These are phyloP conservation scores for Gryganskiella cystojenkinii DNA, from an alignment of 192 early-diverging fungal species.

Conservation along the genomic window DNA sequence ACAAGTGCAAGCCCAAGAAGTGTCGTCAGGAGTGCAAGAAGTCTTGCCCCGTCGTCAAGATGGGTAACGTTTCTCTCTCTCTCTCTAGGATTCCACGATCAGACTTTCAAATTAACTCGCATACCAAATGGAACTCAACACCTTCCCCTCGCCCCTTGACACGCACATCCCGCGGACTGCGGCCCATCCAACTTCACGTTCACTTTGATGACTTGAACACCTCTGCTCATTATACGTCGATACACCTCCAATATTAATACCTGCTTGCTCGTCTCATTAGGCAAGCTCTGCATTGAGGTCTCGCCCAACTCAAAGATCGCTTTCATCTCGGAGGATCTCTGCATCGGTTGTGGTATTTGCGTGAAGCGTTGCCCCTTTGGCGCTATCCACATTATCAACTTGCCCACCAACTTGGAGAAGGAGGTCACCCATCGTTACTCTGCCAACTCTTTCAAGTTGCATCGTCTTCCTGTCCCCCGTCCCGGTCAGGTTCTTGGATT, in stretches of 20 bases:
- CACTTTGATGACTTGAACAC: too few relatives aligned
- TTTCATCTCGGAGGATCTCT: conserved; percentile 93
- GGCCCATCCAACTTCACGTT: not conserved
- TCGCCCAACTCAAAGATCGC: conserved; percentile 87
- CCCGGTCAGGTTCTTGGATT: conserved; percentile 97
- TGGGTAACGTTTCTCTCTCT: conserved; percentile 75
- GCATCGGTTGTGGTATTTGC: conserved; percentile 99
- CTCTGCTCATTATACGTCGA: not conserved
- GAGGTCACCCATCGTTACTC: conserved; percentile 97
- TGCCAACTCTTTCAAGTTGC: conserved; percentile 98
- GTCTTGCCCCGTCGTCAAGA: conserved; percentile 94
- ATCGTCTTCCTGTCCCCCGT: conserved; percentile 93
- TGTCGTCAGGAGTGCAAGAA: conserved; percentile 99
- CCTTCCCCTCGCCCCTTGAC: not conserved
- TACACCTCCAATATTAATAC: not conserved
- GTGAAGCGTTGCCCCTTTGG: conserved; percentile 97
- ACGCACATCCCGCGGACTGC: not conserved
- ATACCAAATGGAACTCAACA: not conserved
- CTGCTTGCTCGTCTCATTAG: conserved; percentile 51
- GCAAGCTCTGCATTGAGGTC: conserved; percentile 96
- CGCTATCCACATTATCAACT: conserved; percentile 96
- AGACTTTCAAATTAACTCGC: not conserved
- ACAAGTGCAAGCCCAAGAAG: conserved; percentile 99
- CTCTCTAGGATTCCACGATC: not conserved
- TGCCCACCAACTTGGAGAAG: conserved; percentile 94